phyloP scores from a whole-genome alignment of 768 basidiomycete species.

The Lactarius hengduanensis region DNA sequence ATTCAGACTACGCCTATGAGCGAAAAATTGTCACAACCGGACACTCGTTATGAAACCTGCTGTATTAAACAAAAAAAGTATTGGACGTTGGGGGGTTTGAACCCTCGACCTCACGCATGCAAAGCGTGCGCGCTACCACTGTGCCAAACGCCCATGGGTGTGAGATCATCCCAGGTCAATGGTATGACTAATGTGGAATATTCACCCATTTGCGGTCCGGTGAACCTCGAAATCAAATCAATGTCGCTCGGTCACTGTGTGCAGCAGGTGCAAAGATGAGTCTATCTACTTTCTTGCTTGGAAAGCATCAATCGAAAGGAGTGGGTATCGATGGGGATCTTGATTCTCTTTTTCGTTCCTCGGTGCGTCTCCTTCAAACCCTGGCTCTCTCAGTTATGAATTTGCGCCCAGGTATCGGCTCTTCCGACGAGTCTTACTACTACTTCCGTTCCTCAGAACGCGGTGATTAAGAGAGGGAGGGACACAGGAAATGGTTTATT shows the following conservation, averaged over 20 bases:
- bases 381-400: not conserved
- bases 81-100: conserved; percentile 31
- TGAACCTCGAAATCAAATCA: not conserved
- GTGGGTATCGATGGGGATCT: conserved; percentile 53
- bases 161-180: not conserved
- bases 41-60: too few species aligned
- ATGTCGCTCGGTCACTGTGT: not conserved
- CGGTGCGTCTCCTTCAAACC: conserved; percentile 40
- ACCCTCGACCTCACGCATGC: conserved; percentile 32
- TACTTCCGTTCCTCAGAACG: conserved; percentile 16
- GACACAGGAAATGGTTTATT: not conserved
- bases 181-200: not conserved
- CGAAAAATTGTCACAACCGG: too few species aligned
- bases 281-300: conserved; percentile 28
- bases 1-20: too few species aligned
- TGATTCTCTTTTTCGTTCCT: conserved; percentile 58
- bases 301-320: not conserved
- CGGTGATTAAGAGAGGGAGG: conserved; percentile 11
- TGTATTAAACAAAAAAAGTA: conserved; percentile 3
- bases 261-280: conserved; percentile 20
- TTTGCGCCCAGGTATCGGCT: conserved; percentile 10
- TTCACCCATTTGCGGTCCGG: not conserved
- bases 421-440: conserved; percentile 10
- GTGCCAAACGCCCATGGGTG: conserved; percentile 28
- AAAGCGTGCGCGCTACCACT: conserved; percentile 33